Evolutionary conservation across 2,329 filamentous ascomycete species (phyloP), one percentile per base, ranked within the genome.

Genomic region (Pleoardoris graminearum): DNA sequence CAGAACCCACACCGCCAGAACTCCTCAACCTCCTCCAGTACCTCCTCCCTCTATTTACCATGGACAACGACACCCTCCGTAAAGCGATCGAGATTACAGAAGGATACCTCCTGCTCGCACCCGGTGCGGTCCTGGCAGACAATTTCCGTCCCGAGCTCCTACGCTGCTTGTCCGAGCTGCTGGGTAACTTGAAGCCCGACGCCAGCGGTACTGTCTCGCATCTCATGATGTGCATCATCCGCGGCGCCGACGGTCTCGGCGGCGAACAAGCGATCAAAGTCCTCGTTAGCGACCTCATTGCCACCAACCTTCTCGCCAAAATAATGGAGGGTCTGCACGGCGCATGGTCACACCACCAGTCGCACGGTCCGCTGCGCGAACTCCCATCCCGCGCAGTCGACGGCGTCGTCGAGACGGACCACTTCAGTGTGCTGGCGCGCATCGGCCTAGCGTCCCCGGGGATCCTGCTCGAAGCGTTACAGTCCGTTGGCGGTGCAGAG

Each of bases 371-470:
- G 0, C 89, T 71, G 30, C 65, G 65, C 14, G 68, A 90, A 65
- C 82, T 82, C 22, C 88, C 82, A 60, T 79, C 84, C 17, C 82
- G 86, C 35, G 83, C 84, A 25, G 82, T 97, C 29, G 87, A 88
- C 62, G 85, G 86, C 11, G 81, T 91, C 10, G 86, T 89, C 0
- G 86, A 96, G 67, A 89, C 89, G 0, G 90, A 96, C 68, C 96
- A 96, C 70, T 88, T 96, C 66, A 83, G 85, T 4, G 85, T 97
- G 2, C 80, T 99, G 2, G 87, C 90, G 1, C 87, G 92, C 1
- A 81, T 97, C 14, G 84, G 87, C 0, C 76, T 96, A 2, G 85
- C 86, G 0, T 88, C 88, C 32, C 90, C 92, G 0, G 74, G 75
- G 2, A 77, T 89, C 1, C 88, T 96, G 60, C 76, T 86, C 11